Conservation (phyloP, 164 flowering plant genomes). For the Piper betle region DNA sequence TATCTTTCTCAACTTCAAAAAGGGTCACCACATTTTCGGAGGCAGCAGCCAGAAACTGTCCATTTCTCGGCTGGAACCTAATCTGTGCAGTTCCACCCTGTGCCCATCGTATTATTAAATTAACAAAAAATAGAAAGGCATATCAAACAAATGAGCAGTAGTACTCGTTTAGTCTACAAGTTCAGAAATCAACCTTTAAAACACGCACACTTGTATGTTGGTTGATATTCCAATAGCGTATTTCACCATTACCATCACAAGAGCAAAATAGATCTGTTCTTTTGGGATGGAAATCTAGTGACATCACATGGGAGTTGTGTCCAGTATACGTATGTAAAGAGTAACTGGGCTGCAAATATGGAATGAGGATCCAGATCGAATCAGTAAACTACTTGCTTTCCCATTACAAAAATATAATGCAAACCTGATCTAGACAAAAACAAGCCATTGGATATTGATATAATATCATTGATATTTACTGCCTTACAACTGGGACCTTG, state of each 20-base stretch:
- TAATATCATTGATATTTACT: too few species aligned
- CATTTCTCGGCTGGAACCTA: conserved; percentile 79
- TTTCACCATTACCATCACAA: conserved; percentile 57
- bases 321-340: conserved; percentile 39
- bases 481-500: too few species aligned
- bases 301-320: conserved; percentile 56
- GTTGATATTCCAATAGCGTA: conserved; percentile 54
- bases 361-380: background rate
- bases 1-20: conserved; percentile 74
- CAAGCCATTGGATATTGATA: background rate
- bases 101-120: conserved; percentile 7
- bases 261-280: conserved; percentile 82
- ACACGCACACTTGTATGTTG: conserved; percentile 41
- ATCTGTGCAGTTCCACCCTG: conserved; percentile 75
- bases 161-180: background rate
- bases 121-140: background rate
- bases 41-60: conserved; percentile 76
- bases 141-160: background rate
- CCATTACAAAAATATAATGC: background rate
- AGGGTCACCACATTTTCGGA: conserved; percentile 64
- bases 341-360: conserved; percentile 62
- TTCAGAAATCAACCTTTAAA: conserved; percentile 40
- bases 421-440: background rate
- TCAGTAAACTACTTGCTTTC: background rate
- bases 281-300: conserved; percentile 88